Conservation (phyloP, 352 stramenopile species). For the Salisapilia sapeloensis region DNA sequence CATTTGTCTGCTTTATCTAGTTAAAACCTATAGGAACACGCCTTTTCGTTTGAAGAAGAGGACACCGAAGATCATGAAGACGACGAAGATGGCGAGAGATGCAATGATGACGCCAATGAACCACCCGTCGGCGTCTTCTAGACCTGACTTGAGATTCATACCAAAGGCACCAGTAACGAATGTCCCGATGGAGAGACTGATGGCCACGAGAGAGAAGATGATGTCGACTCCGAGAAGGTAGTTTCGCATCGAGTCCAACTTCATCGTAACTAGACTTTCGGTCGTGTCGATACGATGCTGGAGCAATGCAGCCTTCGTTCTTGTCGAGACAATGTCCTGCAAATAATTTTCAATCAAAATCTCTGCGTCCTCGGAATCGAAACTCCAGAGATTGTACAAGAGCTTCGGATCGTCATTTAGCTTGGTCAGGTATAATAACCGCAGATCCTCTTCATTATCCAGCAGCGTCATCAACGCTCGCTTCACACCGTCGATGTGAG, state of each 20-base stretch:
- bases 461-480: slow-evolving; percentile 10
- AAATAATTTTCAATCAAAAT: slow-evolving; percentile 7
- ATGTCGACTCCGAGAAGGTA: slow-evolving; percentile 35
- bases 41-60: no score
- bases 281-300: slow-evolving; percentile 58
- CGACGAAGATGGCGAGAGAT: slow-evolving; percentile 13
- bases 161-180: slow-evolving; percentile 41
- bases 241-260: slow-evolving; percentile 52
- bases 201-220: slow-evolving; percentile 33
- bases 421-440: slow-evolving; percentile 19
- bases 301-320: slow-evolving; percentile 42
- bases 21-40: no score
- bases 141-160: slow-evolving; percentile 33
- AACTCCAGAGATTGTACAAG: slow-evolving; percentile 13
- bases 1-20: no score
- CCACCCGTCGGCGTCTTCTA: slow-evolving; percentile 10
- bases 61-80: no score
- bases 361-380: slow-evolving; percentile 37
- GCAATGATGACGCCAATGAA: slow-evolving; percentile 18
- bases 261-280: slow-evolving; percentile 52
- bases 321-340: slow-evolving; percentile 45
- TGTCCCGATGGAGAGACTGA: slow-evolving; percentile 33
- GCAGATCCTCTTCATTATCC: slow-evolving; percentile 15
- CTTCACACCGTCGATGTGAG: slow-evolving; percentile 7
- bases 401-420: slow-evolving; percentile 16